Evolutionary conservation across 2,329 filamentous ascomycete species (phyloP).

Genomic region (Macrophomina tecta): DNA sequence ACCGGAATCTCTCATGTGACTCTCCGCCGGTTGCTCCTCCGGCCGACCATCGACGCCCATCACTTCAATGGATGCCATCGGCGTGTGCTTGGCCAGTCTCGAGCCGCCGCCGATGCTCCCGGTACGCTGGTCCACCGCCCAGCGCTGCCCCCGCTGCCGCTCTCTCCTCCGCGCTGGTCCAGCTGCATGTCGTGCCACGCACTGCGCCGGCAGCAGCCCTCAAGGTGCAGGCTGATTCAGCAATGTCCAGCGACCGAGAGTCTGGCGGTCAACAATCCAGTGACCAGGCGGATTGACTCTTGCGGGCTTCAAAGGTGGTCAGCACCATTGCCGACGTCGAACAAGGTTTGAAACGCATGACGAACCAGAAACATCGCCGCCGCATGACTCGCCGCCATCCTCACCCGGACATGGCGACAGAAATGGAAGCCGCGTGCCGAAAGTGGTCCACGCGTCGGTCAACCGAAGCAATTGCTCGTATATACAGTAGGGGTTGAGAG

Average conservation of each 20-base stretch:
- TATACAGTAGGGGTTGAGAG: background rate
- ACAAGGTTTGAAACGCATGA: conserved; percentile 18
- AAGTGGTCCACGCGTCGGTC: background rate
- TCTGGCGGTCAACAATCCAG: background rate
- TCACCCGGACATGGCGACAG: conserved; percentile 14
- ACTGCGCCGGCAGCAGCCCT: background rate
- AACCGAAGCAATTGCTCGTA: background rate
- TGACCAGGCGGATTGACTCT: background rate
- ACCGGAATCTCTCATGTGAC: conserved; percentile 11
- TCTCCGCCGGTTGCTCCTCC: background rate
- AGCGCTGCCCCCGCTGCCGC: background rate
- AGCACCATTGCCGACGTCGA: background rate
- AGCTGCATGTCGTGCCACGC: conserved; percentile 11
- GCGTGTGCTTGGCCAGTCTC: background rate
- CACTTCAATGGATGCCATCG: background rate
- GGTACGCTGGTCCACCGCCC: background rate
- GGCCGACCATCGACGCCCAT: background rate
- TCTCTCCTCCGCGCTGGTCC: background rate
- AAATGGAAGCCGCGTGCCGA: background rate
- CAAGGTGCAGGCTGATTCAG: conserved; percentile 5
- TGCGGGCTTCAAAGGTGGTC: conserved; percentile 7
- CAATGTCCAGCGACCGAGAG: background rate
- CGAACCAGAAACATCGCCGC: conserved; percentile 18
- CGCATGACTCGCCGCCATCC: conserved; percentile 13
- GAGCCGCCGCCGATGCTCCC: background rate